Percentiles rank a stretch among this genome's conserved stretches.
These are phyloP conservation scores for Verticillium dahliae DNA, from an alignment of 2,329 filamentous ascomycete species.

Conservation along the genomic window DNA sequence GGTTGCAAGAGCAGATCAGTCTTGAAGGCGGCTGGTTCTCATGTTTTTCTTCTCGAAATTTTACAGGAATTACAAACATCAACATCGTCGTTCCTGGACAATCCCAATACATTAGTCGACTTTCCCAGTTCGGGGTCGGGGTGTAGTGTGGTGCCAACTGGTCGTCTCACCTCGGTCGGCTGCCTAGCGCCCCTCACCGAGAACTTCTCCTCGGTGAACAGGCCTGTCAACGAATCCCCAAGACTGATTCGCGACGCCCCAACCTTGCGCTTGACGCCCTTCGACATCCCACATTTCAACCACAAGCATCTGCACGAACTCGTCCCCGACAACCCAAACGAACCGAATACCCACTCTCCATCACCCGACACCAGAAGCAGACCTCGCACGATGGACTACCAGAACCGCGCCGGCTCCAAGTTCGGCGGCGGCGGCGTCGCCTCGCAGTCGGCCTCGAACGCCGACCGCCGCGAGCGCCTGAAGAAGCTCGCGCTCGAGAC, in stretches of 20 bases:
- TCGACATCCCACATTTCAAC: not conserved
- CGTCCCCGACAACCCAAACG: not conserved
- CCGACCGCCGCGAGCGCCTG: slow-evolving; percentile 92
- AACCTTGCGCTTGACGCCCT: not conserved
- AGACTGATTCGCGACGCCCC: not conserved
- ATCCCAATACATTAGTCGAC: too few species aligned
- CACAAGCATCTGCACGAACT: not conserved
- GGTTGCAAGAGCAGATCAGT: too few species aligned
- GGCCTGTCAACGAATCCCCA: not conserved
- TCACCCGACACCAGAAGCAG: not conserved
- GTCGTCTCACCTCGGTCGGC: not conserved
- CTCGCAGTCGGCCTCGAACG: slow-evolving; percentile 87
- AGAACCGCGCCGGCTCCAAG: slow-evolving; percentile 95
- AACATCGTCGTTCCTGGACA: too few species aligned
- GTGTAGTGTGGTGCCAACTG: not conserved
- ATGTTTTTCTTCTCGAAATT: too few species aligned
- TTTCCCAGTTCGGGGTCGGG: not conserved
- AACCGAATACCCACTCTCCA: not conserved
- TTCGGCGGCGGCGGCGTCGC: slow-evolving; percentile 97
- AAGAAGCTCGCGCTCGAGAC: slow-evolving; percentile 97
- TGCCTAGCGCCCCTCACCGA: not conserved
- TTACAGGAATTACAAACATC: too few species aligned
- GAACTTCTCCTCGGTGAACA: not conserved
- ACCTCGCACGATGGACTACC: slow-evolving; percentile 58
- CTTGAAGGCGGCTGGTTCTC: too few species aligned